These are phyloP conservation scores for Fusarium bactridioides DNA, from an alignment of 2,329 filamentous ascomycete genomes.

Conservation along the genomic window DNA sequence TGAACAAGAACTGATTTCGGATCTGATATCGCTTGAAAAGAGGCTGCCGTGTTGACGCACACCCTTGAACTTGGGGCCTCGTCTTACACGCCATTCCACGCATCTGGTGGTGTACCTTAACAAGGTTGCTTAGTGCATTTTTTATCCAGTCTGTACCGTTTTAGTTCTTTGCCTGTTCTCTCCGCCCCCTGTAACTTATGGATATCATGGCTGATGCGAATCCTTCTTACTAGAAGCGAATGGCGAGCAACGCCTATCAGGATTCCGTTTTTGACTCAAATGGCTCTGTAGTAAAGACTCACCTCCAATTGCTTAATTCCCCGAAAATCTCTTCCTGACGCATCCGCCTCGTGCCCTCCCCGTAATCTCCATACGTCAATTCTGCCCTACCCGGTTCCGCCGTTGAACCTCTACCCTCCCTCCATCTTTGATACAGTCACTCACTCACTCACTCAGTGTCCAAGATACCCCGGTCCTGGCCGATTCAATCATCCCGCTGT, in stretches of 20 bases:
- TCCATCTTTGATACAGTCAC: conserved; percentile 20
- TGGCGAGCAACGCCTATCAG: neutral
- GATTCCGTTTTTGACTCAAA: neutral
- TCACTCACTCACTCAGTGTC: conserved; percentile 7
- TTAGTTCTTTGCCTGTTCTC: neutral
- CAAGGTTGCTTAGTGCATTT: neutral
- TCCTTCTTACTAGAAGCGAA: conserved; percentile 6
- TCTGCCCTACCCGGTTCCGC: conserved; percentile 37
- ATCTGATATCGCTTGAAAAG: conserved; percentile 27
- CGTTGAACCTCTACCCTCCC: conserved; percentile 11
- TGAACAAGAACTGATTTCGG: conserved; percentile 5
- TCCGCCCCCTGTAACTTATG: conserved; percentile 1
- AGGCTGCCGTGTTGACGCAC: conserved; percentile 5
- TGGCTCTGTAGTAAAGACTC: conserved; percentile 5
- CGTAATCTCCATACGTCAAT: conserved; percentile 37
- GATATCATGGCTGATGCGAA: conserved; percentile 14
- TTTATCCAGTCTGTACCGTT: conserved; percentile 1
- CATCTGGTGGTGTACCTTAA: neutral
- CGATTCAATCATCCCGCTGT: conserved; percentile 36
- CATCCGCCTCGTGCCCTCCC: conserved; percentile 31
- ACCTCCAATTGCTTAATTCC: conserved; percentile 9
- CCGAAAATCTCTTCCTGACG: neutral
- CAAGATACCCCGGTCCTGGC: conserved; percentile 29
- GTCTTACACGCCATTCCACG: conserved; percentile 11
- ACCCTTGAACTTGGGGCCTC: neutral